Base-by-base conservation (phyloP, 345 rosid species). In the Arabidopsis thaliana region DNA sequence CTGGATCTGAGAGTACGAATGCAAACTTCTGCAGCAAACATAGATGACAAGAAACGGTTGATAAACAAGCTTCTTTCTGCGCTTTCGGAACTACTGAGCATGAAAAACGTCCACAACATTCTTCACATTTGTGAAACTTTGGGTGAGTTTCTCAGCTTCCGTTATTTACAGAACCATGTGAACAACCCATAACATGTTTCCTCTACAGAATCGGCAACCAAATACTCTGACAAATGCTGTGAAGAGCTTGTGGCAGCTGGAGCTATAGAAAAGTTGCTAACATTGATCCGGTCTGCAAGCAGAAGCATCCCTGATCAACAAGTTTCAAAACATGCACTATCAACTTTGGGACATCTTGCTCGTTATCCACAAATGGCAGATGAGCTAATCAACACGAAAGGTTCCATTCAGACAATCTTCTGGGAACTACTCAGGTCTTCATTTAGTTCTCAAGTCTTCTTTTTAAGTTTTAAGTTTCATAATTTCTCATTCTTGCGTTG, bases 231-330 rank as follows among this genome's bases (percentile, higher is more conserved):
- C 28, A 94, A 66, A 83, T 91, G 97, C 71, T 91, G 97, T 28
- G 96, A 88, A 81, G 84, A 91, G 69, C 93, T 94, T 38, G 95
- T 90, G 61, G 93, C 83, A 60, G 97, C 93, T 1, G 98, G 98
- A 44, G 96, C 98, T 63, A 82, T 88, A 58, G 79, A 78, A 41
- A 86, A 81, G 51, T 71, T 94, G 51, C 78, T 94, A 72, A 84
- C 87, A 71, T 80, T 83, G 57, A 91, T 94, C 37, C 81, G 86
- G 38, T 83, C 91, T 8, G 87, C 87, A 82, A 91, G 85, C 59
- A 85, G 89, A 80, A 94, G 98, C 83, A 84, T 94, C 44, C 98
- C 97, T 49, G 97, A 94, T 71, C 98, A 88, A 74, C 84, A 90
- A 83, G 87, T 94, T 60, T 76, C 89, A 67, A 94, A 85, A 83